These are phyloP conservation scores for Albizia julibrissin DNA, from an alignment of 306 rosid species.

Conservation along the genomic window DNA sequence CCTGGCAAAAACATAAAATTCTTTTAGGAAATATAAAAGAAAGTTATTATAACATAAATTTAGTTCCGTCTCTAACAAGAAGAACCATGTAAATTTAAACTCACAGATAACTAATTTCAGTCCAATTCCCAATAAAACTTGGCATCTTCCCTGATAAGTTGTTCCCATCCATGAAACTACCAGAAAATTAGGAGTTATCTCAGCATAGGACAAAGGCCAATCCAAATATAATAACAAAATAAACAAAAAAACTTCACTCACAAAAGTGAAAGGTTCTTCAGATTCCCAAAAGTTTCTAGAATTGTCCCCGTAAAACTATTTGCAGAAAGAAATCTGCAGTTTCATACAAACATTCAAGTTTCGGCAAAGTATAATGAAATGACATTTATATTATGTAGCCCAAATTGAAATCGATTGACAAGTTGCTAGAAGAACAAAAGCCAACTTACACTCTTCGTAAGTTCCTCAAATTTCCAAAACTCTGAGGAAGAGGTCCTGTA, in stretches of 20 bases:
- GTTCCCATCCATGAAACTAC: slow-evolving; percentile 76
- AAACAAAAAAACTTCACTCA: slow-evolving; percentile 37
- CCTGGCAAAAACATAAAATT: slow-evolving; percentile 32
- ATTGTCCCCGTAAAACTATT: slow-evolving; percentile 68
- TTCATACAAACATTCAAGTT: no score
- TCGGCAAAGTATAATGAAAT: no score
- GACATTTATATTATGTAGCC: no score
- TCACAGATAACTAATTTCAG: slow-evolving; percentile 51
- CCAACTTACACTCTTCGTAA: not conserved
- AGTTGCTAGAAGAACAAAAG: no score
- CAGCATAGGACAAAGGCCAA: not conserved
- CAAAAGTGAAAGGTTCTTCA: slow-evolving; percentile 62
- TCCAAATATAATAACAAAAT: not conserved
- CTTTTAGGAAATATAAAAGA: not conserved
- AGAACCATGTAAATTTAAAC: slow-evolving; percentile 32
- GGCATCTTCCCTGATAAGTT: slow-evolving; percentile 61
- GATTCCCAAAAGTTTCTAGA: slow-evolving; percentile 54
- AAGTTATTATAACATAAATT: not conserved
- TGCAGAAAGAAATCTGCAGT: slow-evolving; percentile 27
- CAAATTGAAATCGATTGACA: no score
- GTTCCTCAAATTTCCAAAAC: not conserved
- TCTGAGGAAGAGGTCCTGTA: not conserved
- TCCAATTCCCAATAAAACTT: slow-evolving; percentile 72
- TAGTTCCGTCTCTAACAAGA: slow-evolving; percentile 1
- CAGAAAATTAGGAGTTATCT: slow-evolving; percentile 19